Conservation (phyloP, 148 eudicot genomes). For the Camellia granthamiana region DNA sequence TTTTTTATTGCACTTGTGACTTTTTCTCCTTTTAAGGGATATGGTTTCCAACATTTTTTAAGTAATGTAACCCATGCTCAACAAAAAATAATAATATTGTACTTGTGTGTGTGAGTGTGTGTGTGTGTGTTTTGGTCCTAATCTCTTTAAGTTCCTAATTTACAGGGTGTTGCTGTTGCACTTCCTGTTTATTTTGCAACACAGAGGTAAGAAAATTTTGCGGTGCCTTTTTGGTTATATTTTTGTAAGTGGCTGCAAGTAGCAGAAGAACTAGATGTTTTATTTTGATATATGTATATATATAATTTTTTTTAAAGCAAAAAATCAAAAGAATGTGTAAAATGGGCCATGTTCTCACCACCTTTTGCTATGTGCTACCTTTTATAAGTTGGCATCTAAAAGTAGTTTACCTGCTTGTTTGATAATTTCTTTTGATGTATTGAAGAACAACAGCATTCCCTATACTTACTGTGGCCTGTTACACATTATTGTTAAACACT, state of each 20-base stretch:
- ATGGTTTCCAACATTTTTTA: not conserved
- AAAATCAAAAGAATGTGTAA: not conserved
- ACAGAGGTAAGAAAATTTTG: slow-evolving; percentile 51
- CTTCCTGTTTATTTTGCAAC: slow-evolving; percentile 99
- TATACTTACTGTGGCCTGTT: not conserved
- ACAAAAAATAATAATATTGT: not conserved
- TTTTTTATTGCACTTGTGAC: not conserved
- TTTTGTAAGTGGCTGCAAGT: not conserved
- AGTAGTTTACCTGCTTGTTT: slow-evolving; percentile 3
- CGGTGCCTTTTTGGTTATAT: slow-evolving; percentile 6
- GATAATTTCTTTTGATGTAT: not conserved
- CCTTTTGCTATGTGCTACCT: not conserved
- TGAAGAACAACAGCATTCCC: not conserved
- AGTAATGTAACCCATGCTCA: not conserved
- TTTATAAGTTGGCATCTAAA: not conserved
- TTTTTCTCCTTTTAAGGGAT: not conserved
- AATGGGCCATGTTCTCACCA: not conserved
- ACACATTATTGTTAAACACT: not conserved
- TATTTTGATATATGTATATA: not conserved
- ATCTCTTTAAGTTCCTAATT: slow-evolving; percentile 10
- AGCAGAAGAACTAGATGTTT: not conserved
- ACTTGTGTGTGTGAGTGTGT: not conserved
- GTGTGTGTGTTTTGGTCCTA: not conserved
- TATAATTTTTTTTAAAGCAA: not conserved
- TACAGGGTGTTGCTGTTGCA: slow-evolving; percentile 98